Evolutionary conservation across 1,284 basidiomycete genomes (phyloP), one percentile per base, ranked within the genome.

Genomic region (Albatrellus sp.): DNA sequence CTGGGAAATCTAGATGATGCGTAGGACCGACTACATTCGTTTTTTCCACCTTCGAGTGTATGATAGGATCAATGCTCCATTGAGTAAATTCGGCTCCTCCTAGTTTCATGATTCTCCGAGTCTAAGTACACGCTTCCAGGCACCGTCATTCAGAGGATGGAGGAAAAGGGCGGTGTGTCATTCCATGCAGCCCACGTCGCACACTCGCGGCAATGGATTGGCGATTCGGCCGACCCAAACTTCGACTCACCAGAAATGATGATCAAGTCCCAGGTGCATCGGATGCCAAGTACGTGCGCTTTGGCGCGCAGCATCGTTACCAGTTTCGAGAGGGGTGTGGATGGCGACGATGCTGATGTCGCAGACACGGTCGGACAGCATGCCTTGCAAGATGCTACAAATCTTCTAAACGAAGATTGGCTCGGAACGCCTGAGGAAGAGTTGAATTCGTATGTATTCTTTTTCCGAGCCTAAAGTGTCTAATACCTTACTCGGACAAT

Each of bases 31-130:
- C 50, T 89, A 83, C 59, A 84, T 89, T 52, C 73, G 82, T 16
- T 90, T 94, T 71, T 96, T 87, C 65, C 90, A 96, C 61, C 69
- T 97, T 30, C 75, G 92, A 35, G 70, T 81, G 1, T 96, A 93
- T 59, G 93, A 97, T 59, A 73, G 92, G 28, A 90, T 97, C 62
- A 93, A 93, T 57, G 80, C 81, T 0, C 90, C 88, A 3, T 61
- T 68, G 48, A 60, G 80, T 78, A 43, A n/a, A n/a, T n/a, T n/a
- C 24, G 24, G 4, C 24, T 17, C 4, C 17, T 19, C 14, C 43
- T 2, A 20, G 5, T 7, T 29, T 3, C 17, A 24, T 7, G 24
- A 37, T 17, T 12, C 19, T 17, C 19, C 6, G 13, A 17, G 30
- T 35, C 6, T 13, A 28, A 11, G 3, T 3, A 17, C 29, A 31